Evolutionary conservation across 257 asterid genomes (phyloP).

Genomic region (Petunia secreta): DNA sequence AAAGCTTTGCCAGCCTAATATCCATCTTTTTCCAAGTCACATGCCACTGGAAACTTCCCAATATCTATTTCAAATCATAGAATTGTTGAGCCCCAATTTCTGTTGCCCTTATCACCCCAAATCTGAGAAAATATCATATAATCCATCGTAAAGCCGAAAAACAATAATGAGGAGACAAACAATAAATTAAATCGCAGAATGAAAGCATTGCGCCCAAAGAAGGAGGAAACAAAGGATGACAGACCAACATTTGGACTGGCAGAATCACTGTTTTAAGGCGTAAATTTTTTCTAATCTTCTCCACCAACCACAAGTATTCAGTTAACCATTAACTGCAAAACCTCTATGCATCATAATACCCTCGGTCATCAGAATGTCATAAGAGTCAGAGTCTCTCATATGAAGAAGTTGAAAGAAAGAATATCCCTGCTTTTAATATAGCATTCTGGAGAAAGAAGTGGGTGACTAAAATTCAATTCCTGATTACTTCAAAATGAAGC

Average conservation of each 20-base stretch:
- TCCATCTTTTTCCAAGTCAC: no score
- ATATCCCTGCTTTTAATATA: not conserved
- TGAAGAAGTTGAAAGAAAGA: constrained; percentile 14
- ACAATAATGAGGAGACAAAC: no score
- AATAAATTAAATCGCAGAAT: no score
- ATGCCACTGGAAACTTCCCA: no score
- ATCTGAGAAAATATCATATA: no score
- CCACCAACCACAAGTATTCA: not conserved
- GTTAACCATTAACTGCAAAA: not conserved
- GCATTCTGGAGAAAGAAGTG: not conserved
- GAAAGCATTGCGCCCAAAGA: not conserved
- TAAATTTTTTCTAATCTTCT: not conserved
- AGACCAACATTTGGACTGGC: not conserved
- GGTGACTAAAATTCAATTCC: not conserved
- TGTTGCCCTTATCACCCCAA: no score
- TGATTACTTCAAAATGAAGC: not conserved
- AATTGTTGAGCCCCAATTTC: no score
- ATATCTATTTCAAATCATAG: no score
- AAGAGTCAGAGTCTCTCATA: not conserved
- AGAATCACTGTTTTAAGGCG: not conserved
- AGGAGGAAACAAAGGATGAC: not conserved
- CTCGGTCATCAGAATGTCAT: not conserved
- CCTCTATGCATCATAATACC: constrained; percentile 8
- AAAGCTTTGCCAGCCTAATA: not conserved
- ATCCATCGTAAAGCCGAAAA: no score